Conservation (phyloP, 345 rosid genomes). For the Rhizophora mangle region DNA sequence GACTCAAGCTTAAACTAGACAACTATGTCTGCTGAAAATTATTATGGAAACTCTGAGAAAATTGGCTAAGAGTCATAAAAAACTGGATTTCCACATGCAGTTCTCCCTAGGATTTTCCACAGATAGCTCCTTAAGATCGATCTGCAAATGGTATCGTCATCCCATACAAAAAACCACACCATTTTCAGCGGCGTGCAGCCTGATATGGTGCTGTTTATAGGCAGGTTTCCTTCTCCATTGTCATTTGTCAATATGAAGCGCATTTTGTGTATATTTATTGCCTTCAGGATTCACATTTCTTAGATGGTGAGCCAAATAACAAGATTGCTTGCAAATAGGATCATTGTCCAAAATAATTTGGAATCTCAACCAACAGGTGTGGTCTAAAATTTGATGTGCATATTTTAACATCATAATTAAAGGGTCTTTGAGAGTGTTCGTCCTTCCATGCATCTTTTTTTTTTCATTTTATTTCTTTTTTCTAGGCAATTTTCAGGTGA, state of each 20-base stretch:
- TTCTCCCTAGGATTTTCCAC: no score
- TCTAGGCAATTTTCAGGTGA: constrained; percentile 52
- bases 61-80: no score
- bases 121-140: no score
- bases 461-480: neutral
- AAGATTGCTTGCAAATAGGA: neutral
- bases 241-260: constrained; percentile 14
- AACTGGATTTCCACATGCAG: no score
- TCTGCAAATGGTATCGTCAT: no score
- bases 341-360: neutral
- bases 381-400: neutral
- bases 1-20: no score
- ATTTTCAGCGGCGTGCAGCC: constrained; percentile 53
- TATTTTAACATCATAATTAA: no score
- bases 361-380: neutral
- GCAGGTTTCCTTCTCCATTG: constrained; percentile 36
- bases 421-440: no score
- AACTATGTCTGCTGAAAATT: no score
- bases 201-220: constrained; percentile 90
- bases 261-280: neutral
- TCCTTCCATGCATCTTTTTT: neutral
- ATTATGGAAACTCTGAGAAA: no score
- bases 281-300: neutral
- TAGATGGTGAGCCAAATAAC: constrained; percentile 17
- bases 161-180: no score